Evolutionary conservation across 2,329 filamentous ascomycete genomes (phyloP).

Genomic region (Xylaria sp.): DNA sequence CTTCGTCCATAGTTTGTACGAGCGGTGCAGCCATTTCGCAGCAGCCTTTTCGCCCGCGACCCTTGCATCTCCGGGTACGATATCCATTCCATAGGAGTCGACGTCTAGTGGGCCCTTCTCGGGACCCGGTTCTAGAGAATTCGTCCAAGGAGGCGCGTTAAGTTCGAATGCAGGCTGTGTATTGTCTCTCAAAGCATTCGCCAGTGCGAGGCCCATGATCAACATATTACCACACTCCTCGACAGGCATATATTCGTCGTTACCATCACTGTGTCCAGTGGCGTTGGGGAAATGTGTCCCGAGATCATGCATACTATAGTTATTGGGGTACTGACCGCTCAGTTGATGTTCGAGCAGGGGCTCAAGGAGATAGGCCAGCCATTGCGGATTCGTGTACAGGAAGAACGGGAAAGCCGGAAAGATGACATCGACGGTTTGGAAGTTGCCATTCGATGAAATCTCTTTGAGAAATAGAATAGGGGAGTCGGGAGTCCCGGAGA

Average conservation of each 20-base stretch:
- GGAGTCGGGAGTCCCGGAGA: conserved; percentile 72
- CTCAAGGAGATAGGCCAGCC: conserved; percentile 80
- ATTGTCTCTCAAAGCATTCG: conserved; percentile 73
- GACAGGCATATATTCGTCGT: conserved; percentile 76
- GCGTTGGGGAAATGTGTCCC: conserved; percentile 75
- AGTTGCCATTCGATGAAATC: conserved; percentile 84
- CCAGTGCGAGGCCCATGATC: conserved; percentile 77
- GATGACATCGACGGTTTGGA: conserved; percentile 86
- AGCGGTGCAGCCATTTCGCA: conserved; percentile 51
- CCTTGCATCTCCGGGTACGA: conserved; percentile 58
- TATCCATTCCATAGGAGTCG: conserved; percentile 58
- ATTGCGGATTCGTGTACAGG: conserved; percentile 80
- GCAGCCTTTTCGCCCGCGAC: conserved; percentile 52
- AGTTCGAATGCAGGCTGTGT: conserved; percentile 64
- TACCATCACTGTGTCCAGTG: conserved; percentile 73
- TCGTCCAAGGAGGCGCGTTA: conserved; percentile 37
- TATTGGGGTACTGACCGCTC: conserved; percentile 82
- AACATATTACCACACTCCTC: conserved; percentile 79
- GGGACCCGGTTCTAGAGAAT: conserved; percentile 22
- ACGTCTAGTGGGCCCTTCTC: conserved; percentile 28
- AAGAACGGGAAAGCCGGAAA: conserved; percentile 88
- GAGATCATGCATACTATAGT: conserved; percentile 80
- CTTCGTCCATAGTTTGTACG: conserved; percentile 74
- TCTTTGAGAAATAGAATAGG: conserved; percentile 83
- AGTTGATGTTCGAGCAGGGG: conserved; percentile 81